Conservation (phyloP, 2,329 filamentous ascomycete genomes). For the Neodidymelliopsis sp. region DNA sequence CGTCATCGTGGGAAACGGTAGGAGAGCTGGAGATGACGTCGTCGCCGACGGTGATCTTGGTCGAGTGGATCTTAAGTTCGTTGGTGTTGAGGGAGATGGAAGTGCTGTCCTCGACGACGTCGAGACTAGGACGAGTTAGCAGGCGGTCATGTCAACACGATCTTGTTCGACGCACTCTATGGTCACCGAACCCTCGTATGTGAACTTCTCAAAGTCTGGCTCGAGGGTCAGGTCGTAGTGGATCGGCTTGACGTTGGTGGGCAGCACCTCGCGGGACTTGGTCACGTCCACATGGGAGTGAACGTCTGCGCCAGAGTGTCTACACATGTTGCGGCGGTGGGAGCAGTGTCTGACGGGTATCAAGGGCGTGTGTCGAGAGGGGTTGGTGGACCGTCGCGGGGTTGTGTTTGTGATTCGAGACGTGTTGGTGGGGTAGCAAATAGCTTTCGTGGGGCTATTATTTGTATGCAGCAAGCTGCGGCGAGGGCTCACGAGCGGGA, state of each 20-base stretch:
- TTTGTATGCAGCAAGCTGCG: conserved; percentile 36
- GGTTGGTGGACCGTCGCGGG: conserved; percentile 32
- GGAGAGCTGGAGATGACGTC: conserved; percentile 67
- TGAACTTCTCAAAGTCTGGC: conserved; percentile 87
- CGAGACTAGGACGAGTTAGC: conserved; percentile 62
- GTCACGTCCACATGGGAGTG: conserved; percentile 66
- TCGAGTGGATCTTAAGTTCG: conserved; percentile 82
- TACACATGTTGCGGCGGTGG: conserved; percentile 78
- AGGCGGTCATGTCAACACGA: background rate
- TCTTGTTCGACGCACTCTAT: conserved; percentile 71
- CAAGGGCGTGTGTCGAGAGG: conserved; percentile 28
- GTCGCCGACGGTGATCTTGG: conserved; percentile 70
- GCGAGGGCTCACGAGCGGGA: conserved; percentile 25
- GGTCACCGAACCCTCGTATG: conserved; percentile 81
- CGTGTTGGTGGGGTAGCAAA: conserved; percentile 38
- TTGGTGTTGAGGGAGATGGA: conserved; percentile 88
- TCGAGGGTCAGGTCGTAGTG: conserved; percentile 94
- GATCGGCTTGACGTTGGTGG: conserved; percentile 86
- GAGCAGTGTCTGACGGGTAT: conserved; percentile 68
- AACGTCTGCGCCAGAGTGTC: conserved; percentile 63
- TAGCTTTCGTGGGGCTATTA: conserved; percentile 36
- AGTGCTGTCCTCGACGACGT: conserved; percentile 82
- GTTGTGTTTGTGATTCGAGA: conserved; percentile 28
- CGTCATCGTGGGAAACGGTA: conserved; percentile 75
- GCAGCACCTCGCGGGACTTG: conserved; percentile 81